Base-by-base conservation (phyloP, 352 stramenopile genomes). In the Salisapilia sapeloensis region DNA sequence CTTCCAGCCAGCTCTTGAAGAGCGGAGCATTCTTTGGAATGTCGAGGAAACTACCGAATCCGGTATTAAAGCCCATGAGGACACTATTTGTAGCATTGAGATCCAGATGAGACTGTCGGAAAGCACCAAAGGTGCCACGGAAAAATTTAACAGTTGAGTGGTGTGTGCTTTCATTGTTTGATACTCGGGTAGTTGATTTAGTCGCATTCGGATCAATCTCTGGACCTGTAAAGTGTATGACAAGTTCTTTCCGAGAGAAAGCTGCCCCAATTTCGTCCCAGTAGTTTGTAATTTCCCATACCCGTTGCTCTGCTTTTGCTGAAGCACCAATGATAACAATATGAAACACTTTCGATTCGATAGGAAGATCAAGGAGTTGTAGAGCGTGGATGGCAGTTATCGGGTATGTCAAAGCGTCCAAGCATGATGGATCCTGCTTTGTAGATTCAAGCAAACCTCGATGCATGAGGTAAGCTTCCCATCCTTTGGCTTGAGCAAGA, bases 11-110 rank as follows among this genome's bases (percentile, higher is more conserved):
- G 17, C 70, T 81, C n/a, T n/a, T n/a, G 38, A 78, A 72, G 26
- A 85, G 50, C 22, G 82, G 24, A 2, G 59, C 55, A 31, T 65
- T 40, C 10, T 50, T 41, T 2, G 48, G 33, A 3, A 61, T 62
- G 13, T 81, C 66, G 21, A 81, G 44, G 46, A 86, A 81, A 45
- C 78, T 85, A 12, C 66, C 70, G 41, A 85, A 85, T 27, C 70
- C 70, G 4, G 70, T 76, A 44, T 82, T 85, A 43, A 71, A 82
- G 4, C 58, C 70, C 6, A 82, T 44, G 26, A 82, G 48, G 18
- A 85, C 32, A 0, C 63, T 60, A 26, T 75, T 78, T 1, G 33
- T 37, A 0, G 48, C 30, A 1, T 44, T 56, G 30, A 59, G 71
- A 8, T 49, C 40, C 5, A 46, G 21, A 5, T 56, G 38, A 1